Base-by-base conservation (phyloP, 108 stramenopile species). In the Chaetoceros muelleri region DNA sequence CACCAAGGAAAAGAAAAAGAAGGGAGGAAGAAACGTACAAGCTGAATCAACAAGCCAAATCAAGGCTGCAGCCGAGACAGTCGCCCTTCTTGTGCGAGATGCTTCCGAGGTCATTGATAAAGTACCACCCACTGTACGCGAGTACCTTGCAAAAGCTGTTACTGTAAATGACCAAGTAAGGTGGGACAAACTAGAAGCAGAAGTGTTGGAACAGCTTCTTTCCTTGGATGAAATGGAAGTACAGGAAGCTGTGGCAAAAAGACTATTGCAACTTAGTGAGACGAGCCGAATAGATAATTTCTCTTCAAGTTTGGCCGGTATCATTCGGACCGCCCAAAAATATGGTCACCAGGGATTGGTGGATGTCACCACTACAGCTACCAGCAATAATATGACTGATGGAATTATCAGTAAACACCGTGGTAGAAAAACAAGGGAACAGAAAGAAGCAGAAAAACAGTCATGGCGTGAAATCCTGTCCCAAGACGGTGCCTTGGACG, bases 161-260 rank as follows among this genome's bases (percentile, higher is more conserved):
- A 68, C 76, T 17, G 74, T 75, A 8, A 65, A 73, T 28, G 67
- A 69, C 8, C 81, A 75, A 57, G 66, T 62, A 22, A 71, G 80
- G n/a, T 92, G 90, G 90, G 75, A 81, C 48, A 87, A 92, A 54
- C 76, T 94, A 46, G 93, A 94, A 53, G 88, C 81, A 5, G 82
- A 90, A 52, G 79, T 74, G 24, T 62, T 94, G 52, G 87, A 90
- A 48, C 81, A 84, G 44, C 60, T 94, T 7, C 26, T 69, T 23
- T 55, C 68, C 3, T 72, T 90, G 48, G 75, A 78, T 17, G 28
- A 54, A 23, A 51, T 65, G 40, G 80, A 81, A 31, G 69, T 71
- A 48, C 75, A 82, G 54, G 25, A 72, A 20, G 77, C 81, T 23
- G 86, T 80, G 7, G 80, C 81, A 3, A 75, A 70, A 31, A 71